These are phyloP conservation scores for Sclerotinia borealis DNA, from an alignment of 2,329 filamentous ascomycete genomes.

Conservation along the genomic window DNA sequence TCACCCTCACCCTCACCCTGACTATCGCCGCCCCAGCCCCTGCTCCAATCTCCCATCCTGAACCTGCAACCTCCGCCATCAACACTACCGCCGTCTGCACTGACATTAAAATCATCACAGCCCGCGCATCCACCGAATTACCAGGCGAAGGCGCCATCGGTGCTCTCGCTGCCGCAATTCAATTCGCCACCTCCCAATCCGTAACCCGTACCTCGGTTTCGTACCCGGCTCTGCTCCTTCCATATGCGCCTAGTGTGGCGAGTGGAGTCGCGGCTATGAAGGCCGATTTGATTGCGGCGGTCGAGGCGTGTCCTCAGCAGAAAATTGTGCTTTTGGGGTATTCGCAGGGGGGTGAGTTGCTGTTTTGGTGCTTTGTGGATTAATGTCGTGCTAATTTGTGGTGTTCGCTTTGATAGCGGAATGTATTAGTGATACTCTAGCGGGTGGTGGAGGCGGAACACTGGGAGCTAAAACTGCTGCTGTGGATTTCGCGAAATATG, in stretches of 20 bases:
- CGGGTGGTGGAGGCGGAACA: not conserved
- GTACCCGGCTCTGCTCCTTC: not conserved
- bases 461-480: not conserved
- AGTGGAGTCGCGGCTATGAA: constrained; percentile 3
- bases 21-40: not conserved
- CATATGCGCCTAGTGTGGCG: not conserved
- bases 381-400: not conserved
- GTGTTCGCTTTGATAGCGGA: not conserved
- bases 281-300: not conserved
- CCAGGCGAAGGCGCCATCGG: not conserved
- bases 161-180: not conserved
- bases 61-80: not conserved
- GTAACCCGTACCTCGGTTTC: not conserved
- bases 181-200: not conserved
- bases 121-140: not conserved
- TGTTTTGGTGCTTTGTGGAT: not conserved
- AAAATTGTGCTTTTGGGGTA: constrained; percentile 4
- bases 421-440: not conserved
- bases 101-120: not conserved
- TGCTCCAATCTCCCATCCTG: not conserved
- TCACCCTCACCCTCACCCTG: not conserved
- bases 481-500: not conserved
- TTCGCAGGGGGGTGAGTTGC: not conserved
- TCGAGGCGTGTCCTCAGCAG: not conserved
- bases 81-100: not conserved